Evolutionary conservation across 2,329 filamentous ascomycete species (phyloP), one percentile per base, ranked within the genome.

Genomic region (Colletotrichum coccodes): DNA sequence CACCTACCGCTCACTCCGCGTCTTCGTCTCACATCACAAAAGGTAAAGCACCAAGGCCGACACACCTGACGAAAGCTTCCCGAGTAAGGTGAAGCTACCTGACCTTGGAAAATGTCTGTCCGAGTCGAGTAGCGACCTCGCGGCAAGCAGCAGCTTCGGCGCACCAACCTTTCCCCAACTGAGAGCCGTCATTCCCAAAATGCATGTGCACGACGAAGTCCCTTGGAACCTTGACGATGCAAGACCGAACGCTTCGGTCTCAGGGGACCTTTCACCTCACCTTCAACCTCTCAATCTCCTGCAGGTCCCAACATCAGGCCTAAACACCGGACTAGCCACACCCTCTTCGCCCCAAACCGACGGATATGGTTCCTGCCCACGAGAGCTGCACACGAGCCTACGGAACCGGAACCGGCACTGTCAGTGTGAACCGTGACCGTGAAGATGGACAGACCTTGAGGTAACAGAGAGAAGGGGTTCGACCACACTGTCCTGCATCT

Each of bases 191-290:
- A 60, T 26, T 46, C 49, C 66, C 28, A 56, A 34, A 49, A 60
- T 60, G 54, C 54, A 60, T 60, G 60, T 49, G 61, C 54, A 60
- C 61, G 54, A 65, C 66, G 66, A 54, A 42, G 62, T 65, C 61
- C 49, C 54, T 50, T 49, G 40, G 47, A 68, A 65, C 66, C 62
- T 60, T 66, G 32, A 46, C 53, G 50, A 38, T 53, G 28, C 46
- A 58, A 66, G 46, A 49, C 54, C 60, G 54, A 66, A 65, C 61
- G 66, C 61, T 60, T 56, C 66, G 54, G 66, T 61, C 54, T 26
- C 34, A 68, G 36, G 66, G 66, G 61, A 65, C 66, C 66, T 66
- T 68, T 68, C 66, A 66, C 49, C 66, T 66, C 66, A 68, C 53
- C 61, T 68, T 60, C 61, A 65, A 68, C 34, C 65, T 68, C 61